A percentile compares a stretch with the other conserved stretches of the same genome.
These are phyloP conservation scores for Sedum album DNA, from an alignment of 164 flowering plant species.

Conservation along the genomic window DNA sequence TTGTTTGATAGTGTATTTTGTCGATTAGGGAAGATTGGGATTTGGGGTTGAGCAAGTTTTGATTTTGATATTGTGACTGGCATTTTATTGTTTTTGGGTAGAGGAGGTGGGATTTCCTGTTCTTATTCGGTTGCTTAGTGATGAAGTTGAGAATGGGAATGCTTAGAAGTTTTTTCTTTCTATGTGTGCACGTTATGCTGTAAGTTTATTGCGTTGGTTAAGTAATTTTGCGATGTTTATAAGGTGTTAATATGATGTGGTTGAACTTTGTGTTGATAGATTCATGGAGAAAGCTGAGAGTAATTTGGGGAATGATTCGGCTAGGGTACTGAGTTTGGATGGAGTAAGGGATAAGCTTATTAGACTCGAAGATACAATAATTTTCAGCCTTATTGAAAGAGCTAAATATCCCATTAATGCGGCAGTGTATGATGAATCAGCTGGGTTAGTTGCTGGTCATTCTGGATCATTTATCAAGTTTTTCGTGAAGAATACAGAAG, in stretches of 20 bases:
- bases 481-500: conserved; percentile 51
- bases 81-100: background rate
- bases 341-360: conserved; percentile 46
- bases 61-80: background rate
- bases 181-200: background rate
- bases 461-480: conserved; percentile 40
- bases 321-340: conserved; percentile 29
- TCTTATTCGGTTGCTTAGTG: background rate
- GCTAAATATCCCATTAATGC: conserved; percentile 55
- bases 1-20: background rate
- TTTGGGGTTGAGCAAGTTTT: too few species aligned
- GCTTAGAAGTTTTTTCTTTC: background rate
- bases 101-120: background rate
- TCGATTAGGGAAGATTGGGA: background rate
- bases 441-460: conserved; percentile 16
- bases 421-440: conserved; percentile 24
- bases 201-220: background rate
- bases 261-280: conserved; percentile 2
- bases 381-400: conserved; percentile 65
- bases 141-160: background rate
- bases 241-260: background rate
- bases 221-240: background rate
- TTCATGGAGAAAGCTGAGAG: conserved; percentile 5
- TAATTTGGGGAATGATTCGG: background rate
- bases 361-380: conserved; percentile 69